phyloP scores from a whole-genome alignment of 306 rosid species.

The Astragalus membranaceus region DNA sequence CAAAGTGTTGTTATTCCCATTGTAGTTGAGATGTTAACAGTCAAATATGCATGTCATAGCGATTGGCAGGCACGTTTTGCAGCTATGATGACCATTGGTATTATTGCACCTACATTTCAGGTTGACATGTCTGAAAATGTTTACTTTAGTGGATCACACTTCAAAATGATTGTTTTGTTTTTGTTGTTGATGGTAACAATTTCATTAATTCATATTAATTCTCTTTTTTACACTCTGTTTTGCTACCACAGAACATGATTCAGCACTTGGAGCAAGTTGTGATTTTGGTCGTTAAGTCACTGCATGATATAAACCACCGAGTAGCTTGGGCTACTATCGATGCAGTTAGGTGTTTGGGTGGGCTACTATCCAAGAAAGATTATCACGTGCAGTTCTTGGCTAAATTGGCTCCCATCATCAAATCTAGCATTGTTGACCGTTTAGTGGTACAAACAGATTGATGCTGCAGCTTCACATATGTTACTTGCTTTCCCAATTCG shows the following conservation, averaged over 20 bases:
- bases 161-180: too few species aligned
- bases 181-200: too few species aligned
- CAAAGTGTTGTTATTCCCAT: background rate
- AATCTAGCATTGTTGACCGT: background rate
- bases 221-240: background rate
- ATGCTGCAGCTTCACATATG: background rate
- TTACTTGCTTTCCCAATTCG: background rate
- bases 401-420: background rate
- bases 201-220: background rate
- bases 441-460: constrained; percentile 12
- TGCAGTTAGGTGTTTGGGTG: background rate
- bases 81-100: background rate
- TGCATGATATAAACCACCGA: constrained; percentile 2
- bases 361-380: background rate
- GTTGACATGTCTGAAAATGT: background rate
- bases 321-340: constrained; percentile 15
- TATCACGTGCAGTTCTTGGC: background rate
- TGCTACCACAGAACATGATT: background rate
- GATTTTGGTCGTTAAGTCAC: background rate
- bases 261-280: background rate
- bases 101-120: background rate
- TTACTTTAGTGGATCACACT: background rate
- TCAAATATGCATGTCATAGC: background rate
- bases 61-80: constrained; percentile 25
- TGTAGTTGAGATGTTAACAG: background rate